Evolutionary conservation across 352 stramenopile species (phyloP), one percentile per base, ranked within the genome.

Genomic region (Globisporangium nagaii): DNA sequence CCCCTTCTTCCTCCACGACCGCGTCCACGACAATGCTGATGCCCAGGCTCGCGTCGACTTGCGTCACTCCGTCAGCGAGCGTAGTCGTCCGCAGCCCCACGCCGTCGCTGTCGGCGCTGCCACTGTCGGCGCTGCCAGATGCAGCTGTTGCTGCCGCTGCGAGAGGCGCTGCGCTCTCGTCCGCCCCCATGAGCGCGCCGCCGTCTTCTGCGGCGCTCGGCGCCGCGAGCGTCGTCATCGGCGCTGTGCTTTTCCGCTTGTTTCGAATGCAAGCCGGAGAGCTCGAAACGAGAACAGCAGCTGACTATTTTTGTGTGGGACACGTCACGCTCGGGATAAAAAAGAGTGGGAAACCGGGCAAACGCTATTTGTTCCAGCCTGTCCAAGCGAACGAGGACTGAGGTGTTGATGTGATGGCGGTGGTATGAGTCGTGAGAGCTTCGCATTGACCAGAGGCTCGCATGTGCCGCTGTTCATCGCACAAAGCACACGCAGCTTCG

Each of bases 171-270:
- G n/a, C n/a, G n/a, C n/a, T n/a, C n/a, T n/a, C n/a, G n/a, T n/a
- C n/a, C n/a, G n/a, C n/a, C n/a, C n/a, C n/a, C n/a, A n/a, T n/a
- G n/a, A n/a, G n/a, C n/a, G n/a, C n/a, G n/a, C n/a, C n/a, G n/a
- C n/a, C n/a, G n/a, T n/a, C n/a, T n/a, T n/a, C n/a, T n/a, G n/a
- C 30, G 49, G 25, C 27, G 50, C 36, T 39, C 0, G 50, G 50
- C 25, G 25, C 50, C n/a, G 24, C 50, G 36, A 56, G 36, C 50
- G 50, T 56, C 50, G 50, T 56, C 50, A 56, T 56, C 47, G 34
- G 34, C 15, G 15, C 17, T 7, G 15, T 17, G 8, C 35, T 19
- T 17, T 11, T 20, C 10, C 4, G 2, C 15, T 24, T 42, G 13
- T 9, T 42, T n/a, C 15, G 15, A 15, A 22, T 15, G n/a, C n/a